phyloP scores from a whole-genome alignment of 768 basidiomycete genomes.

The Sarcodon aspratus region DNA sequence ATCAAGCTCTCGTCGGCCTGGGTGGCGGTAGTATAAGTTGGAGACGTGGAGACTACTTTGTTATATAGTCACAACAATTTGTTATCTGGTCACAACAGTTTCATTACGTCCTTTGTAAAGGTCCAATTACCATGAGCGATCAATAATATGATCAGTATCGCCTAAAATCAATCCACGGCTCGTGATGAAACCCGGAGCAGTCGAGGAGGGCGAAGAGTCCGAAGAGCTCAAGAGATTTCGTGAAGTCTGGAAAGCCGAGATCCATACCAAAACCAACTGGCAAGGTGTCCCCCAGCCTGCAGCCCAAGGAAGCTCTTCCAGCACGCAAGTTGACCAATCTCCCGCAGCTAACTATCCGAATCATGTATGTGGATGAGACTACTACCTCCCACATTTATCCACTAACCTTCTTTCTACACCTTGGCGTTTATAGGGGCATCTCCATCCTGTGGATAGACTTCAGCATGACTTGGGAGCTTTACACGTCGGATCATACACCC shows the following conservation, averaged over 20 bases:
- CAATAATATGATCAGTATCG: too few relatives aligned
- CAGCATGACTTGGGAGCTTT: not conserved
- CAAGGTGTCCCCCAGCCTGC: too few relatives aligned
- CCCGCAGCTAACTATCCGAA: too few relatives aligned
- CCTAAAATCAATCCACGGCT: too few relatives aligned
- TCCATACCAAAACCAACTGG: constrained; percentile 12
- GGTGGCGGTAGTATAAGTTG: not conserved
- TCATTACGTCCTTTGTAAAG: too few relatives aligned
- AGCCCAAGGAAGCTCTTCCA: too few relatives aligned
- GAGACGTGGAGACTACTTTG: constrained; percentile 8
- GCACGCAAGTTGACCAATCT: constrained; percentile 7
- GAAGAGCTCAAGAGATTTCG: constrained; percentile 61
- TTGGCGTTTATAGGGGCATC: not conserved
- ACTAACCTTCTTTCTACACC: too few relatives aligned
- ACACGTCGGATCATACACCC: not conserved
- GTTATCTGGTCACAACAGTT: too few relatives aligned
- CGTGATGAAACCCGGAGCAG: too few relatives aligned
- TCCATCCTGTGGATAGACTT: not conserved
- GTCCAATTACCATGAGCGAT: too few relatives aligned
- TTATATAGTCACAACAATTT: not conserved
- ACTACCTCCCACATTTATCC: too few relatives aligned
- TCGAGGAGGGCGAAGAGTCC: constrained; percentile 24
- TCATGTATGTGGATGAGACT: too few relatives aligned
- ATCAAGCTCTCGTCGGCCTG: not conserved
- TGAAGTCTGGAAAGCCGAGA: constrained; percentile 62